Evolutionary conservation across 2,329 filamentous ascomycete species (phyloP).

Genomic region (Diaporthe destruens): DNA sequence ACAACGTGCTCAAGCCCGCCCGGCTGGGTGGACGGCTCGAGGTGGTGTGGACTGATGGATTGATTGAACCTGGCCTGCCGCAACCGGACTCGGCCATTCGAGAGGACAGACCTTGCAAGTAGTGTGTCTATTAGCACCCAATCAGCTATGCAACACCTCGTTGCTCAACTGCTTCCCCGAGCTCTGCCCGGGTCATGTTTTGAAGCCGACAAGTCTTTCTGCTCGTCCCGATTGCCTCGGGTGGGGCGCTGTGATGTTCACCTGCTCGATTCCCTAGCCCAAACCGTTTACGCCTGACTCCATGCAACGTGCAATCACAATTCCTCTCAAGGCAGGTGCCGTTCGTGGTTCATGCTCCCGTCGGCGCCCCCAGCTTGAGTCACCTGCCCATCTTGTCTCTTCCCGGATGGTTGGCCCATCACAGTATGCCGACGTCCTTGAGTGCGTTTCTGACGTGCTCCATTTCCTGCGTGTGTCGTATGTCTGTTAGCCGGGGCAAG

Average conservation of each 20-base stretch:
- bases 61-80: constrained; percentile 30
- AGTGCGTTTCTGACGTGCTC: constrained; percentile 54
- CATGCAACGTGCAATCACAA: constrained; percentile 12
- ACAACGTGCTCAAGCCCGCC: constrained; percentile 18
- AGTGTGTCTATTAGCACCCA: constrained; percentile 37
- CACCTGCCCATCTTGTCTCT: not conserved
- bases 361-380: constrained; percentile 1
- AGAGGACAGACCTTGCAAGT: constrained; percentile 19
- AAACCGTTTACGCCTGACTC: constrained; percentile 29
- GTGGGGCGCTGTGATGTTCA: not conserved
- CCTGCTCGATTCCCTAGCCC: not conserved
- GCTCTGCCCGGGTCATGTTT: not conserved
- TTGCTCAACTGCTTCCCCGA: constrained; percentile 15
- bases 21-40: constrained; percentile 14
- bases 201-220: constrained; percentile 2
- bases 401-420: not conserved
- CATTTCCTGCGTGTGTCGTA: constrained; percentile 56
- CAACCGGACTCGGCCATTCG: constrained; percentile 23
- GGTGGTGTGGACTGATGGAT: not conserved
- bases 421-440: constrained; percentile 40
- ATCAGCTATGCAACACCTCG: constrained; percentile 1
- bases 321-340: constrained; percentile 16
- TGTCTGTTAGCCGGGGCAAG: constrained; percentile 38
- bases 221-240: constrained; percentile 11
- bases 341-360: constrained; percentile 11